Conservation (phyloP, 352 stramenopile species). For the Globisporangium alternatum region DNA sequence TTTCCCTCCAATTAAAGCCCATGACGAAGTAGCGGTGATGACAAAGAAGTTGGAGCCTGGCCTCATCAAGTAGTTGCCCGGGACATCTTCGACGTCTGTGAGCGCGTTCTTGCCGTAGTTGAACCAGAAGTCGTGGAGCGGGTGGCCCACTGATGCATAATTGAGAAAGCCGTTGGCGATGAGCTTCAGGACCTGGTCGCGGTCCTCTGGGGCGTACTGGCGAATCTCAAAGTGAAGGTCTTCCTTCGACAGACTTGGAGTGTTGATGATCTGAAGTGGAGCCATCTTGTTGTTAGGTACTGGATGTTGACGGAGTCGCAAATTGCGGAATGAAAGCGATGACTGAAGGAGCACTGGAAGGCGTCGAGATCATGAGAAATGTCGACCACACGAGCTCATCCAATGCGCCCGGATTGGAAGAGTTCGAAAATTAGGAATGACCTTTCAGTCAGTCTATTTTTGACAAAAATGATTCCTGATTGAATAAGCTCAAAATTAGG, state of each 20-base stretch:
- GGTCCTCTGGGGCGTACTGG: slow-evolving; percentile 10
- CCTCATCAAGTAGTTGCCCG: slow-evolving; percentile 1
- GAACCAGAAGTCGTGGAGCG: slow-evolving; percentile 1
- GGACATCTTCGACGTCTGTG: slow-evolving; percentile 13
- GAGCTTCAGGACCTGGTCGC: neutral
- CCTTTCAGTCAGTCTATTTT: no score
- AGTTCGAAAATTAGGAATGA: no score
- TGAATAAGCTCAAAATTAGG: no score
- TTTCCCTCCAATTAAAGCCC: neutral
- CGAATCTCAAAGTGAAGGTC: slow-evolving; percentile 14
- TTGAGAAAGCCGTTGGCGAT: slow-evolving; percentile 8
- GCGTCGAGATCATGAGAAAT: no score
- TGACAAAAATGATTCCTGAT: no score
- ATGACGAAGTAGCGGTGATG: neutral
- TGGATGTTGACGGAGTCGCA: neutral
- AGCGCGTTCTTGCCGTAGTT: slow-evolving; percentile 4
- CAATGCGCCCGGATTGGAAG: no score
- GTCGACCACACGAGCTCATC: no score
- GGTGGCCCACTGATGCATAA: neutral
- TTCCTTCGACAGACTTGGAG: neutral
- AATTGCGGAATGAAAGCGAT: neutral
- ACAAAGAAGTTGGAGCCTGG: slow-evolving; percentile 5
- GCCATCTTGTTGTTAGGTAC: neutral
- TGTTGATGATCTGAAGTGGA: neutral
- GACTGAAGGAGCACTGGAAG: neutral